Evolutionary conservation across 1,284 basidiomycete species (phyloP).

Genomic region (Mycocalia duriaeana): DNA sequence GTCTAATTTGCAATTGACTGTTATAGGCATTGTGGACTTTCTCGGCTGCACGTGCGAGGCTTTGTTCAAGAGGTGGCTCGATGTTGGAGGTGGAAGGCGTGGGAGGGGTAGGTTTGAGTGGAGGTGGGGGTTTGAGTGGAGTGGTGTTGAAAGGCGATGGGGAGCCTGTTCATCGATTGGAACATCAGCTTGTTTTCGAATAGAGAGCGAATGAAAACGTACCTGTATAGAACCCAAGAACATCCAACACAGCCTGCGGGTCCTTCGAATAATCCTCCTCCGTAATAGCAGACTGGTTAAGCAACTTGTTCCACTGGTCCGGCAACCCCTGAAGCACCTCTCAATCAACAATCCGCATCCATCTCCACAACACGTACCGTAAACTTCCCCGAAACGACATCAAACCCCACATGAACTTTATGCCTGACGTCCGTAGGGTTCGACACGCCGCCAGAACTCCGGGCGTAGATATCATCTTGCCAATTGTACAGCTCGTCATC

Average conservation of each 20-base stretch:
- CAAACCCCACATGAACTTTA: neutral
- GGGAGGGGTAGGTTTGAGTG: neutral
- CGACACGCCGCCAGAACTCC: conserved; percentile 39
- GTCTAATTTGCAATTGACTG: no score
- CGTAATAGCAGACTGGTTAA: conserved; percentile 96
- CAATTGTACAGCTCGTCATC: conserved; percentile 37
- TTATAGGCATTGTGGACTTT: conserved; percentile 56
- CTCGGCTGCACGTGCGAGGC: conserved; percentile 56
- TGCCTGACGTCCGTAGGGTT: neutral
- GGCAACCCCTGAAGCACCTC: conserved; percentile 86
- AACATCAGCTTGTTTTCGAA: conserved; percentile 40
- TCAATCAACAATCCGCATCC: neutral
- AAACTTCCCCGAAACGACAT: conserved; percentile 12
- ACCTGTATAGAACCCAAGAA: conserved; percentile 95
- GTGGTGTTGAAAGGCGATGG: conserved; percentile 39
- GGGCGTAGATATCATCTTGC: conserved; percentile 37
- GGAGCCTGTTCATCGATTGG: conserved; percentile 16
- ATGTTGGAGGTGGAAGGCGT: conserved; percentile 1
- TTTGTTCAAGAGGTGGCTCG: conserved; percentile 19
- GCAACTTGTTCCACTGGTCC: conserved; percentile 97
- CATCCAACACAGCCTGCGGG: conserved; percentile 97
- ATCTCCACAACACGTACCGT: conserved; percentile 13
- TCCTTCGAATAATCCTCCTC: conserved; percentile 95
- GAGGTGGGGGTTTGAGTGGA: conserved; percentile 47
- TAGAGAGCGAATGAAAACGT: conserved; percentile 71